Percentiles rank a stretch among this genome's conserved stretches.
Evolutionary conservation across 169 alveolate genomes (phyloP).

Genomic region (Blepharisma undulans): DNA sequence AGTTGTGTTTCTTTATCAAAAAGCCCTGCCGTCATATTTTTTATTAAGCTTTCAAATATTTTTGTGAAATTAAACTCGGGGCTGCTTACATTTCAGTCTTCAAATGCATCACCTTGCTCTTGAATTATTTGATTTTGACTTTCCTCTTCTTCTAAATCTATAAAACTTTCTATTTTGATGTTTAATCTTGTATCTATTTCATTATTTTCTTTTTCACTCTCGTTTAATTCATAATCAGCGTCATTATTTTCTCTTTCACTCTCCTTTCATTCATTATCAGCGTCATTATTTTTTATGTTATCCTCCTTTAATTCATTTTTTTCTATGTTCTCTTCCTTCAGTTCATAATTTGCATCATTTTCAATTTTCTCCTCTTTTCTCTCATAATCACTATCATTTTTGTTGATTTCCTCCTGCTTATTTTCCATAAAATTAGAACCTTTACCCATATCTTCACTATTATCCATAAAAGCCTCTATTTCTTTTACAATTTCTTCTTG

Average conservation of each 20-base stretch:
- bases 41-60: neutral
- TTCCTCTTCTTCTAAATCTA: neutral
- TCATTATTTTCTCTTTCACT: no score
- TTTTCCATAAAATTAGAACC: neutral
- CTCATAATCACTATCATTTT: no score
- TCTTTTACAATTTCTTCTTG: neutral
- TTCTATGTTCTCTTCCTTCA: neutral
- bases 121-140: neutral
- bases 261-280: neutral
- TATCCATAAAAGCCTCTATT: neutral
- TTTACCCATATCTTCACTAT: neutral
- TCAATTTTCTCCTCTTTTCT: no score
- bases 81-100: neutral
- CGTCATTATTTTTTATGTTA: no score
- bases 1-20: neutral
- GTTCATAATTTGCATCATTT: no score
- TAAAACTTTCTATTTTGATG: neutral
- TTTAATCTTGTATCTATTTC: neutral
- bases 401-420: neutral
- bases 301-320: neutral
- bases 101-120: neutral
- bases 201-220: neutral
- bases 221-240: no score
- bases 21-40: neutral
- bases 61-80: neutral